Conservation (phyloP, 441 rosid genomes). For the Pelargonium exstipulatum region DNA sequence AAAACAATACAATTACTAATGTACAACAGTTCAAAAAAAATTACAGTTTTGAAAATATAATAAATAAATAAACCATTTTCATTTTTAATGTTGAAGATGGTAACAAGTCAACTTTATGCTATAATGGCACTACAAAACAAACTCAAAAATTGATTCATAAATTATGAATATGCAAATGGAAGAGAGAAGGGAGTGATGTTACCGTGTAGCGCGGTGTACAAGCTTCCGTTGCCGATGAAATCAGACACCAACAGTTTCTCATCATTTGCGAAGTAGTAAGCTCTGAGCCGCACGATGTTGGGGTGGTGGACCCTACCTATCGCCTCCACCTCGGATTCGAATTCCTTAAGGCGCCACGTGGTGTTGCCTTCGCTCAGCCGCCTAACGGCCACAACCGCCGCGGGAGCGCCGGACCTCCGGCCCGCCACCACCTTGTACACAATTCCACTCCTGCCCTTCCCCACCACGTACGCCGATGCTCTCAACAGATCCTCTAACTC, state of each 20-base stretch:
- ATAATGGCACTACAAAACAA: too few species aligned
- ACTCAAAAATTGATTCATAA: too few species aligned
- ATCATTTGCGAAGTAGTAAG: constrained; percentile 93
- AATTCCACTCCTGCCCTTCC: constrained; percentile 91
- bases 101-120: too few species aligned
- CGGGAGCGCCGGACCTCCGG: constrained; percentile 47
- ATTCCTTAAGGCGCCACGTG: constrained; percentile 68
- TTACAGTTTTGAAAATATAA: too few species aligned
- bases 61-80: too few species aligned
- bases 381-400: constrained; percentile 62
- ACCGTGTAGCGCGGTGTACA: constrained; percentile 79
- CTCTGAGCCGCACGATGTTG: constrained; percentile 73
- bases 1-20: too few species aligned
- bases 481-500: constrained; percentile 84
- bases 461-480: constrained; percentile 92
- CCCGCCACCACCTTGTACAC: constrained; percentile 93
- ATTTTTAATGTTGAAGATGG: too few species aligned
- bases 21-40: too few species aligned
- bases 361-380: constrained; percentile 89
- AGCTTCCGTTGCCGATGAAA: constrained; percentile 77
- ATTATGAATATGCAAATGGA: neutral
- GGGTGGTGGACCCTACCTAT: constrained; percentile 92
- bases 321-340: constrained; percentile 76
- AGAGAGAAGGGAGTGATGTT: neutral
- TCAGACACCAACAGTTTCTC: constrained; percentile 90